Conservation (phyloP, 2,329 filamentous ascomycete species). For the Fusarium secorum region DNA sequence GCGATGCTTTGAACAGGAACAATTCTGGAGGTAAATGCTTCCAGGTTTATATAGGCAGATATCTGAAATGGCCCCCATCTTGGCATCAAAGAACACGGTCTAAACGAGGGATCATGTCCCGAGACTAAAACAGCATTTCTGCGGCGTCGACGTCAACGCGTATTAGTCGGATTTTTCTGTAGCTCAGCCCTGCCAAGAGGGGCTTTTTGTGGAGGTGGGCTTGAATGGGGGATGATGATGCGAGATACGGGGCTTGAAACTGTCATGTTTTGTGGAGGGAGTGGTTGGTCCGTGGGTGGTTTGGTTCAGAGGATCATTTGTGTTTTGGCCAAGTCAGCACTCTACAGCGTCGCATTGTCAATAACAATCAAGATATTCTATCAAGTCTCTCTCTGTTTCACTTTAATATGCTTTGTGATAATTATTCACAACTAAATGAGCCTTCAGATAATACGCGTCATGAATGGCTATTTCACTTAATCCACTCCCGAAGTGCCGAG, state of each 20-base stretch:
- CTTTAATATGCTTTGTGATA: rapidly evolving
- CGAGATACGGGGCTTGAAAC: slow-evolving; percentile 3
- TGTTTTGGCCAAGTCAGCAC: background rate
- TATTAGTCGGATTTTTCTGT: slow-evolving; percentile 26
- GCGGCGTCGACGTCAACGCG: background rate
- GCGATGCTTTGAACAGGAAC: background rate
- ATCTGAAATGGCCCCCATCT: background rate
- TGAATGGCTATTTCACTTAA: background rate
- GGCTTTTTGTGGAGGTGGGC: slow-evolving; percentile 14
- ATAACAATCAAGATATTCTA: too few relatives aligned
- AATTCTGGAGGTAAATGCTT: rapidly evolving
- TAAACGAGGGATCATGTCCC: slow-evolving; percentile 23
- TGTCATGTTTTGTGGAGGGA: background rate
- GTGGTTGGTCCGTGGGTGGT: background rate
- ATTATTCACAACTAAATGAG: rapidly evolving
- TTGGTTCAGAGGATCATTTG: background rate
- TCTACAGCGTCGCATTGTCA: background rate
- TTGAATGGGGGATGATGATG: background rate
- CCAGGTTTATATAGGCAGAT: slow-evolving; percentile 7
- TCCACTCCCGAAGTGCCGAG: background rate
- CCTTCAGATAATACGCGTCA: rapidly evolving
- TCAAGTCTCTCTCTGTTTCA: background rate
- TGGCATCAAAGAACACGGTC: background rate
- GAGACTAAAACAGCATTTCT: slow-evolving; percentile 13
- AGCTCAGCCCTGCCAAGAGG: slow-evolving; percentile 24